A percentile compares a stretch with the other conserved stretches of the same genome.
Evolutionary conservation across 768 basidiomycete genomes (phyloP).

Genomic region (Collybiopsis confluens): DNA sequence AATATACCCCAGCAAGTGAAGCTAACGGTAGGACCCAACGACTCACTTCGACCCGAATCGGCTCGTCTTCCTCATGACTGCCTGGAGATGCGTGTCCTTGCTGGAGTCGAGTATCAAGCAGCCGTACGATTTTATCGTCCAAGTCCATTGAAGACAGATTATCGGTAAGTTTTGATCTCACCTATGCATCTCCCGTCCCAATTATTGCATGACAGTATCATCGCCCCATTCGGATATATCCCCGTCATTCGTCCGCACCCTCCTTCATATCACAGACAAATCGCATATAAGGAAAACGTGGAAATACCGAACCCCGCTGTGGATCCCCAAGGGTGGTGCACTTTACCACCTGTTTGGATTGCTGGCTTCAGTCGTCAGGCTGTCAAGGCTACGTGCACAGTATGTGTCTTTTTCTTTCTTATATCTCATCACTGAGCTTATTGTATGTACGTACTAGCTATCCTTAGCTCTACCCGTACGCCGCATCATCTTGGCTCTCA

Average conservation of each 20-base stretch:
- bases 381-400: conserved; percentile 29
- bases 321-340: conserved; percentile 36
- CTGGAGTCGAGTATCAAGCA: background rate
- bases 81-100: background rate
- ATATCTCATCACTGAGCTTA: background rate
- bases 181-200: background rate
- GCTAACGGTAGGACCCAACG: background rate
- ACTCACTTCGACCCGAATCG: background rate
- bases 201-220: conserved; percentile 6
- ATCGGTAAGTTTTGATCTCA: background rate
- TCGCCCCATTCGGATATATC: conserved; percentile 23
- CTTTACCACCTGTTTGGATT: conserved; percentile 21
- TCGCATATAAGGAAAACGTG: conserved; percentile 29
- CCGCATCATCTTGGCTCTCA: background rate
- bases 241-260: conserved; percentile 27
- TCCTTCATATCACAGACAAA: conserved; percentile 29
- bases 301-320: conserved; percentile 29
- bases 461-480: conserved; percentile 8
- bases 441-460: background rate
- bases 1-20: conserved; percentile 26
- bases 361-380: conserved; percentile 29
- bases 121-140: conserved; percentile 2
- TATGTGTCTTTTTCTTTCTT: conserved; percentile 14
- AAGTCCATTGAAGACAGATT: conserved; percentile 2
- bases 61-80: conserved; percentile 1